Percentiles rank a stretch among this genome's conserved stretches.
Conservation (phyloP, 192 early-diverging fungal genomes). For the Gorgonomyces haynaldii region DNA sequence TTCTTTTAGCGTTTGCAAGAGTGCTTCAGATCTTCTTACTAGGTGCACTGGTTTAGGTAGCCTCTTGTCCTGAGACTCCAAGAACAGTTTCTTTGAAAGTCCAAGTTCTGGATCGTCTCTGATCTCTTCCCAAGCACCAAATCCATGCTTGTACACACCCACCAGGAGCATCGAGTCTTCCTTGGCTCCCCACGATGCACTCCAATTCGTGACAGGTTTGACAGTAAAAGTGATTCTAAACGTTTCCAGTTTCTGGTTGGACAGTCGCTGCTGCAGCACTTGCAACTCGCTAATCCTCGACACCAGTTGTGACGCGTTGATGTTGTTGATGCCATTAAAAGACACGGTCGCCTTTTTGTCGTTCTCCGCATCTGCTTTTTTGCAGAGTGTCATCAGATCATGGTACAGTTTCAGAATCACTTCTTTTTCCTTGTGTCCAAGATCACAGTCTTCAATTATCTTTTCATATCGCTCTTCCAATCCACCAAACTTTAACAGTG, state of each 20-base stretch:
- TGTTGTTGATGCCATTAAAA: slow-evolving; percentile 64
- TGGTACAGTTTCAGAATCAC: slow-evolving; percentile 29
- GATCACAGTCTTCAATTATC: slow-evolving; percentile 69
- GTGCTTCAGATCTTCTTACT: slow-evolving; percentile 75
- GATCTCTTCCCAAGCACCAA: slow-evolving; percentile 77
- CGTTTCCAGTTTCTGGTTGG: slow-evolving; percentile 40
- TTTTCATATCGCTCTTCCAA: slow-evolving; percentile 67
- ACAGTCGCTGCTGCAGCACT: slow-evolving; percentile 49
- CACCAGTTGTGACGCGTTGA: slow-evolving; percentile 76
- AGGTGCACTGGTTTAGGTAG: slow-evolving; percentile 78
- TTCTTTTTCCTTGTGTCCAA: slow-evolving; percentile 42
- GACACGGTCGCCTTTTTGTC: slow-evolving; percentile 36
- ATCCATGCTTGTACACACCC: slow-evolving; percentile 88
- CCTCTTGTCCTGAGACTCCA: slow-evolving; percentile 39
- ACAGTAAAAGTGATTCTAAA: slow-evolving; percentile 72
- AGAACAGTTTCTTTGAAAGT: slow-evolving; percentile 74
- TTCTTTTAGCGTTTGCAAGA: slow-evolving; percentile 75
- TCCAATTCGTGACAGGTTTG: slow-evolving; percentile 80
- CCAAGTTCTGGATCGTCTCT: slow-evolving; percentile 69
- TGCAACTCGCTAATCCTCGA: slow-evolving; percentile 64
- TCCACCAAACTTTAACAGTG: slow-evolving; percentile 74
- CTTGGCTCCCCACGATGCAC: slow-evolving; percentile 62
- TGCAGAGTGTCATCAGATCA: slow-evolving; percentile 41
- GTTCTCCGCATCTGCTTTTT: slow-evolving; percentile 35
- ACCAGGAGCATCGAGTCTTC: slow-evolving; percentile 96